These are phyloP conservation scores for Gloeophyllum trabeum DNA, from an alignment of 768 basidiomycete species.

Conservation along the genomic window DNA sequence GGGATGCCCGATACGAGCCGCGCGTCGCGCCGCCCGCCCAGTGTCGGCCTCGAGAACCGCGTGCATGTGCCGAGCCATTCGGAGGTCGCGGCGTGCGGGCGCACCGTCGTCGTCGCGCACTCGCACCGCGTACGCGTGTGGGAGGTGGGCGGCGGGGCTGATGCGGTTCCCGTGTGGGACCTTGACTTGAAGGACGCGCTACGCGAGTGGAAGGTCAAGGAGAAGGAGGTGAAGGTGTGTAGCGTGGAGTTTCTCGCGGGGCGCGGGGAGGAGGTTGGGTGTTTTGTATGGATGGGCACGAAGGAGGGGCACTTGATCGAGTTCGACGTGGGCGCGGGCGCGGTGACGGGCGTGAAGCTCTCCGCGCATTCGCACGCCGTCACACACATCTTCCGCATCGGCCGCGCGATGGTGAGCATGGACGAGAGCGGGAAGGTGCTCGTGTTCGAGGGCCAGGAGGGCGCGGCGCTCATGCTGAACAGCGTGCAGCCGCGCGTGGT, in stretches of 20 bases:
- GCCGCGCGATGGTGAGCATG: conserved; percentile 60
- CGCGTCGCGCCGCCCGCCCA: conserved; percentile 46
- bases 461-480: conserved; percentile 32
- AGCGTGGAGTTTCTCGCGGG: conserved; percentile 63
- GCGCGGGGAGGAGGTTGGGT: conserved; percentile 38
- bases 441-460: conserved; percentile 47
- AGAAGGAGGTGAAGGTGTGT: conserved; percentile 66
- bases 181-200: conserved; percentile 56
- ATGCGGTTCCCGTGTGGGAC: conserved; percentile 32
- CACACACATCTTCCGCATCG: conserved; percentile 64
- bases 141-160: conserved; percentile 36
- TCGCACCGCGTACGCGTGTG: conserved; percentile 52
- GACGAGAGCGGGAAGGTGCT: conserved; percentile 82
- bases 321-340: conserved; percentile 57
- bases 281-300: conserved; percentile 76
- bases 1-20: conserved; percentile 57
- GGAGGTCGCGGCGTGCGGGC: conserved; percentile 47
- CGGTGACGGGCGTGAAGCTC: conserved; percentile 43
- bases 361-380: conserved; percentile 58
- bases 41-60: conserved; percentile 27
- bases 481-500: conserved; percentile 42
- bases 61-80: conserved; percentile 45
- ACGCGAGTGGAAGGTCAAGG: conserved; percentile 38
- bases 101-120: conserved; percentile 44
- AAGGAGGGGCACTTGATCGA: conserved; percentile 86